These are phyloP conservation scores for Astrephomene gubernaculifera DNA, from an alignment of 139 green algal species.

Conservation along the genomic window DNA sequence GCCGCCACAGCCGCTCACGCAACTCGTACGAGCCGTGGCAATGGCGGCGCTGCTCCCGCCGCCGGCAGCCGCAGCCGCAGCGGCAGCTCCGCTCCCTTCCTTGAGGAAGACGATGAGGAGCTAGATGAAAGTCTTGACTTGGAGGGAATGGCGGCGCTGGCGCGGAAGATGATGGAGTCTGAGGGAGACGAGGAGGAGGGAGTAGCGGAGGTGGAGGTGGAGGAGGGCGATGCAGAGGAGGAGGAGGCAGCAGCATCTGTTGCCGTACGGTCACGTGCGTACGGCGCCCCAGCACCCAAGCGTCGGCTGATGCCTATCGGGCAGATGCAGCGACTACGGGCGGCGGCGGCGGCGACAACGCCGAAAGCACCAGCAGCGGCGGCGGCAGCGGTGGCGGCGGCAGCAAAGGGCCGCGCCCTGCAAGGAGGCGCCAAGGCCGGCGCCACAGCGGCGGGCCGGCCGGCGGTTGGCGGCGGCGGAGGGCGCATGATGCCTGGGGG, in stretches of 20 bases:
- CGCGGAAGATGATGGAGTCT: slow-evolving; percentile 10
- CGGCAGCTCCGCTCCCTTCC: not conserved
- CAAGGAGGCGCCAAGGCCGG: not conserved
- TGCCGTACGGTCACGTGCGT: no score
- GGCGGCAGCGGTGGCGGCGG: not conserved
- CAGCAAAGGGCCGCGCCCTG: no score
- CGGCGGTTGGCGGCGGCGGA: no score
- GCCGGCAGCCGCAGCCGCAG: not conserved
- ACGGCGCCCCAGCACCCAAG: slow-evolving; percentile 10
- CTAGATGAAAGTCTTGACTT: slow-evolving; percentile 20
- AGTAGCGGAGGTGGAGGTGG: no score
- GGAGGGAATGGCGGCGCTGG: slow-evolving; percentile 6
- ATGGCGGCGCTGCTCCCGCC: no score
- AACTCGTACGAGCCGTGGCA: not conserved
- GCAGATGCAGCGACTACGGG: slow-evolving; percentile 24
- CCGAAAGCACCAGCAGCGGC: not conserved
- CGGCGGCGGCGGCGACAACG: not conserved
- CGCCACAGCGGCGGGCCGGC: not conserved
- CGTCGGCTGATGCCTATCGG: slow-evolving; percentile 37
- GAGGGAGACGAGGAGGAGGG: slow-evolving; percentile 5
- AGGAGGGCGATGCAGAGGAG: no score
- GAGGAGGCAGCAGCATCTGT: no score
- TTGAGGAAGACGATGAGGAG: slow-evolving; percentile 32
- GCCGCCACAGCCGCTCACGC: no score
- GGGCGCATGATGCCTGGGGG: not conserved